Evolutionary conservation across 345 rosid genomes (phyloP).

Genomic region (Barbarea vulgaris): DNA sequence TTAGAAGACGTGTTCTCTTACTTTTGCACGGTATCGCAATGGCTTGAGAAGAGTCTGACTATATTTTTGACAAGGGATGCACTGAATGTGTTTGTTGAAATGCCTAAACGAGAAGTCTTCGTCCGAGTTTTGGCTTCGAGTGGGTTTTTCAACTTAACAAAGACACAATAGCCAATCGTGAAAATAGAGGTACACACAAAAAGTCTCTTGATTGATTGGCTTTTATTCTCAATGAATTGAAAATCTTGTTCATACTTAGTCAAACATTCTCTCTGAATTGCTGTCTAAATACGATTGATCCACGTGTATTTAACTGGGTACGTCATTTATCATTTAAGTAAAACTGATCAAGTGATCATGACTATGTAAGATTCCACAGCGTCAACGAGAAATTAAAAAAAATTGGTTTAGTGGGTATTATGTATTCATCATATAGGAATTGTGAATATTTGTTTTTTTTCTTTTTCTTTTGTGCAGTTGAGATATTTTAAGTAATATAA

Average conservation of each 20-base stretch:
- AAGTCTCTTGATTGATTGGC: conserved; percentile 7
- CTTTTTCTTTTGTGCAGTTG: not conserved
- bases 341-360: not conserved
- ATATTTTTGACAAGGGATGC: not conserved
- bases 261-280: not conserved
- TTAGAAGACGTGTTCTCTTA: too few species aligned
- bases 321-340: not conserved
- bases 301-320: not conserved
- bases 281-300: not conserved
- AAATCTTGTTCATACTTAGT: not conserved
- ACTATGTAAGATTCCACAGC: not conserved
- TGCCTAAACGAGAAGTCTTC: not conserved
- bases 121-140: not conserved
- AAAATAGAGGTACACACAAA: not conserved
- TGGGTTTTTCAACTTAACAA: not conserved
- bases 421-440: too few species aligned
- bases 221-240: not conserved
- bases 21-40: not conserved
- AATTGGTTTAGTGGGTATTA: too few species aligned
- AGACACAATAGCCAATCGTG: not conserved
- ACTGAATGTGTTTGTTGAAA: not conserved
- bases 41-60: not conserved
- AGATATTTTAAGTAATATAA: too few species aligned
- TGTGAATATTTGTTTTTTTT: too few species aligned
- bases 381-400: not conserved